Evolutionary conservation across 345 rosid genomes (phyloP).

Genomic region (Populus pruinosa): DNA sequence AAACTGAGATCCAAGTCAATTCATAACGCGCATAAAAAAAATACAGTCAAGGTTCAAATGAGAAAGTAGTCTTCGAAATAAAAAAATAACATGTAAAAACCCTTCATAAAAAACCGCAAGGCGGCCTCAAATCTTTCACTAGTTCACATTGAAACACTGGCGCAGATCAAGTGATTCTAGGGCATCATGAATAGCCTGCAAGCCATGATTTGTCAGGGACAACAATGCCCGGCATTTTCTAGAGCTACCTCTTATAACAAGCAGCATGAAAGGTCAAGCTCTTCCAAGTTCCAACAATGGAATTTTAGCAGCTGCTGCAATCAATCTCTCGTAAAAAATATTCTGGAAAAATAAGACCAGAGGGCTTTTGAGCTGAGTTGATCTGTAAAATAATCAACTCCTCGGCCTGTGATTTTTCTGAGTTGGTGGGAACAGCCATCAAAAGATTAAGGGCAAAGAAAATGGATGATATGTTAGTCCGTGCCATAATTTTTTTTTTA

Average conservation of each 20-base stretch:
- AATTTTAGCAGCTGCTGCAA: slow-evolving; percentile 37
- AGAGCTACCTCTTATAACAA: slow-evolving; percentile 23
- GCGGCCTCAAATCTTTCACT: slow-evolving; percentile 44
- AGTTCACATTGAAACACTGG: slow-evolving; percentile 47
- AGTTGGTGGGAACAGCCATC: no score
- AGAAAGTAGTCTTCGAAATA: background rate
- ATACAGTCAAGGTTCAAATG: background rate
- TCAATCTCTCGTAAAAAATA: slow-evolving; percentile 42
- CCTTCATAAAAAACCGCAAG: slow-evolving; percentile 7
- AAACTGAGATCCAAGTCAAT: background rate
- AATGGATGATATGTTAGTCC: no score
- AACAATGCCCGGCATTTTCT: slow-evolving; percentile 31
- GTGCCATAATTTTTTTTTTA: no score
- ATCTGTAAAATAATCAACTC: slow-evolving; percentile 27
- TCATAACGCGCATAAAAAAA: background rate
- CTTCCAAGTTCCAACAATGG: slow-evolving; percentile 68
- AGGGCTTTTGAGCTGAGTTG: slow-evolving; percentile 44
- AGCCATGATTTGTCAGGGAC: slow-evolving; percentile 60
- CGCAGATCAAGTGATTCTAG: slow-evolving; percentile 71
- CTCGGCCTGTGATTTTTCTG: no score
- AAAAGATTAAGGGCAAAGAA: no score
- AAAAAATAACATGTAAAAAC: background rate
- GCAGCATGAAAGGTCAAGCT: slow-evolving; percentile 47
- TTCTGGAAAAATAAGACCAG: slow-evolving; percentile 29
- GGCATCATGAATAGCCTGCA: slow-evolving; percentile 53